Evolutionary conservation across 768 basidiomycete species (phyloP).

Genomic region (Termitomyces sp.): DNA sequence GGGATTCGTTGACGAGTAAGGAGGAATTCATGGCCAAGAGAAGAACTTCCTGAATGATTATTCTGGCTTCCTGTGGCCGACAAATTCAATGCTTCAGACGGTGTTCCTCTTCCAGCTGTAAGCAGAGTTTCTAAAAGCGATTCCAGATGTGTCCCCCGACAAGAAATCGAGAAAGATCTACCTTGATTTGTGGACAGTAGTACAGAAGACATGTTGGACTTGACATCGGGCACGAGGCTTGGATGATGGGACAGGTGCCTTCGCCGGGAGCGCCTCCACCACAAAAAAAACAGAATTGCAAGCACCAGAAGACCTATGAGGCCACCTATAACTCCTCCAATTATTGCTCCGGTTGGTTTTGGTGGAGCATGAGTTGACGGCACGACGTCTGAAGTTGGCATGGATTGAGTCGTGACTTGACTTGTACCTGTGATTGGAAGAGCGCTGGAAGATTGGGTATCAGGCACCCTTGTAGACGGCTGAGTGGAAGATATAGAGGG

Average conservation of each 20-base stretch:
- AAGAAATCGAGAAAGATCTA: neutral
- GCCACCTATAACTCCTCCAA: conserved; percentile 1
- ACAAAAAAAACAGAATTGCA: neutral
- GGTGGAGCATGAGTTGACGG: neutral
- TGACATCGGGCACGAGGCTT: neutral
- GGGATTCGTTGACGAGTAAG: neutral
- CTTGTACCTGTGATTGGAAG: neutral
- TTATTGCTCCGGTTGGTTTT: neutral
- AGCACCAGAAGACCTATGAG: neutral
- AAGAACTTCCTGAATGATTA: neutral
- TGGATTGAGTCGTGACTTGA: neutral
- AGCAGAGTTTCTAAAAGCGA: neutral
- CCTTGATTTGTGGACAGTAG: neutral
- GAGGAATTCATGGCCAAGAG: neutral
- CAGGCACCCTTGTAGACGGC: neutral
- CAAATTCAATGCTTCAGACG: neutral
- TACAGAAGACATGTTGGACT: neutral
- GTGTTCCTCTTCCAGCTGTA: neutral
- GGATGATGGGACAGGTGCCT: neutral
- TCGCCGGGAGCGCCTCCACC: neutral
- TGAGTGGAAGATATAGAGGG: neutral
- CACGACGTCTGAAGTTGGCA: neutral
- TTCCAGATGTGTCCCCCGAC: neutral
- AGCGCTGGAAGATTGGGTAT: neutral
- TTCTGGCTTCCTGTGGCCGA: neutral